A percentile compares a stretch with the other conserved stretches of the same genome.
phyloP scores from a whole-genome alignment of 2,329 filamentous ascomycete genomes.

The Proliferodiscus dingleyae region DNA sequence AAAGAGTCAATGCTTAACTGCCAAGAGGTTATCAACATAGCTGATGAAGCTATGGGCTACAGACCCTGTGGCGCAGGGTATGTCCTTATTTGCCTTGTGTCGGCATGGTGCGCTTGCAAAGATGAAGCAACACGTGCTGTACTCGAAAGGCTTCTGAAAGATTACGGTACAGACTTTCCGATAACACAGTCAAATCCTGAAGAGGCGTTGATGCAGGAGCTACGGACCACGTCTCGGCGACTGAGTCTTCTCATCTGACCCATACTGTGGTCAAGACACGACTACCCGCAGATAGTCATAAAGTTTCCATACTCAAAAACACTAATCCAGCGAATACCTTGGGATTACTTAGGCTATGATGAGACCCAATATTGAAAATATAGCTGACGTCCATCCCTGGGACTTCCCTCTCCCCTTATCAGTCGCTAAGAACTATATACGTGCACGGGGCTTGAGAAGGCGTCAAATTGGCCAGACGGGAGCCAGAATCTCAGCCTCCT shows the following conservation, averaged over 20 bases:
- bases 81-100: constrained; percentile 27
- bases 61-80: constrained; percentile 33
- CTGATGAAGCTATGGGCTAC: constrained; percentile 25
- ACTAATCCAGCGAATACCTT: no score
- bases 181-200: neutral
- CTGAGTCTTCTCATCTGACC: neutral
- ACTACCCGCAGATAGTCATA: no score
- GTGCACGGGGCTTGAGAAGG: no score
- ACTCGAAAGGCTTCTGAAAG: neutral
- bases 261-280: no score
- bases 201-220: constrained; percentile 6
- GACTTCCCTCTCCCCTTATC: no score
- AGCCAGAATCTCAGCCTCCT: no score
- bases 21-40: constrained; percentile 28
- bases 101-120: constrained; percentile 18
- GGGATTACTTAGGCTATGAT: no score
- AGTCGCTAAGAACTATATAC: no score
- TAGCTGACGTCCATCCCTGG: no score
- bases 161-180: neutral
- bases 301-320: no score
- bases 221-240: neutral
- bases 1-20: constrained; percentile 21
- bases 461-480: no score
- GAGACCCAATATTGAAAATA: no score
- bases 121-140: neutral